phyloP scores from a whole-genome alignment of 2,329 filamentous ascomycete species.

The Arthrobotrys sphaeroides region DNA sequence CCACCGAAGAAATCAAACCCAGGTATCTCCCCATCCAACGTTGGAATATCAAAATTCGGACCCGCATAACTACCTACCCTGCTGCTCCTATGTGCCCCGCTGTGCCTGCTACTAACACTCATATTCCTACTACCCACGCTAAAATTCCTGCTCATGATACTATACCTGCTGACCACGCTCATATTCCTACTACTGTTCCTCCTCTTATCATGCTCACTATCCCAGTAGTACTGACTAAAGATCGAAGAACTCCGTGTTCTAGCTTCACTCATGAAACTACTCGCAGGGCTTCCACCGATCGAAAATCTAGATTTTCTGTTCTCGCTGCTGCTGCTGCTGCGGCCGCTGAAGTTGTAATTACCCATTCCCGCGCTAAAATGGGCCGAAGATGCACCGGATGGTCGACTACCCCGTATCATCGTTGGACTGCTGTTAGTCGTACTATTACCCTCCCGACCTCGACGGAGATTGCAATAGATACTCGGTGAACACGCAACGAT shows the following conservation, averaged over 20 bases:
- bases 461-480: slow-evolving; percentile 41
- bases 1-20: background rate
- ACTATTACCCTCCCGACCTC: background rate
- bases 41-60: slow-evolving; percentile 5
- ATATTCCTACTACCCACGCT: background rate
- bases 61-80: background rate
- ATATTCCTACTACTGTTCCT: background rate
- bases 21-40: background rate
- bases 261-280: background rate
- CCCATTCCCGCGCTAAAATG: background rate
- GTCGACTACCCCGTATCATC: background rate
- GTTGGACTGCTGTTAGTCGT: background rate
- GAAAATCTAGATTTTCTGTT: background rate
- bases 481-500: slow-evolving; percentile 39
- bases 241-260: slow-evolving; percentile 7
- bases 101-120: slow-evolving; percentile 3
- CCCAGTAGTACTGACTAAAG: slow-evolving; percentile 13
- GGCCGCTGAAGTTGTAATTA: too few species aligned
- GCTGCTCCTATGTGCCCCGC: background rate
- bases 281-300: background rate
- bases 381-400: background rate
- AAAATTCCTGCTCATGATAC: background rate
- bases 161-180: background rate
- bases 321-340: background rate
- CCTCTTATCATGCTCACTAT: background rate